Percentiles rank a stretch among this genome's conserved stretches.
Evolutionary conservation across 148 eudicot species (phyloP).

Genomic region (Linanthus parryae): DNA sequence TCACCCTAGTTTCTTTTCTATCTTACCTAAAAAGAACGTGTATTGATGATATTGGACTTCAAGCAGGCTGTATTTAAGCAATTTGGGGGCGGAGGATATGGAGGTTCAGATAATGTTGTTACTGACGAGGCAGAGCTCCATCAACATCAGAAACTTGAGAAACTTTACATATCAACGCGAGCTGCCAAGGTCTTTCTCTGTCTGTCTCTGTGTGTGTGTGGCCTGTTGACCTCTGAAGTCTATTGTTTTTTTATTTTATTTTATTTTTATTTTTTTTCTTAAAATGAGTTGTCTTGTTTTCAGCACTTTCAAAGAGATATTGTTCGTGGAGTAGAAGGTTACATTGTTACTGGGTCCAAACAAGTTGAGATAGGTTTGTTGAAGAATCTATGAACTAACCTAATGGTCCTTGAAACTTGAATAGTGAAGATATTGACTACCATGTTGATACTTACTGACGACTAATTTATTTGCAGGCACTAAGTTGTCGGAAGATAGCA

Average conservation of each 20-base stretch:
- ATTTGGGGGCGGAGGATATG: slow-evolving; percentile 84
- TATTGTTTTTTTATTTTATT: too few relatives aligned
- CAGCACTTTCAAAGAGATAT: slow-evolving; percentile 99
- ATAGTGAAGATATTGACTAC: not conserved
- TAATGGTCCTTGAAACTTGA: slow-evolving; percentile 9
- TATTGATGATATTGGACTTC: slow-evolving; percentile 7
- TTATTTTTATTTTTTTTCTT: too few relatives aligned
- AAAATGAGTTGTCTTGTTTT: slow-evolving; percentile 9
- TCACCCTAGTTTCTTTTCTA: too few relatives aligned
- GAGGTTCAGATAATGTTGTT: slow-evolving; percentile 63
- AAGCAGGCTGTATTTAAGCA: slow-evolving; percentile 92
- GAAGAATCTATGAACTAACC: slow-evolving; percentile 4
- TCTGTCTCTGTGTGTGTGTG: too few relatives aligned
- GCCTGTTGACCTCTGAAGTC: too few relatives aligned
- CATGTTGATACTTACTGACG: slow-evolving; percentile 4
- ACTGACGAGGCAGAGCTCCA: slow-evolving; percentile 73
- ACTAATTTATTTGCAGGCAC: slow-evolving; percentile 45
- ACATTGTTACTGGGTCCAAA: slow-evolving; percentile 92
- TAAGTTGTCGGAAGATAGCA: slow-evolving; percentile 91
- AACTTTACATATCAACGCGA: slow-evolving; percentile 88
- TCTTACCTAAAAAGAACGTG: not conserved
- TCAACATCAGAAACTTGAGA: slow-evolving; percentile 94
- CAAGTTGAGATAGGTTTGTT: slow-evolving; percentile 89
- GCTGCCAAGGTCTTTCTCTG: slow-evolving; percentile 99
- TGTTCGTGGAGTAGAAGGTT: slow-evolving; percentile 98